Percentiles rank a stretch among this genome's conserved stretches.
phyloP scores from a whole-genome alignment of 805 yeast species.

The Dipodascopsis tothii region DNA sequence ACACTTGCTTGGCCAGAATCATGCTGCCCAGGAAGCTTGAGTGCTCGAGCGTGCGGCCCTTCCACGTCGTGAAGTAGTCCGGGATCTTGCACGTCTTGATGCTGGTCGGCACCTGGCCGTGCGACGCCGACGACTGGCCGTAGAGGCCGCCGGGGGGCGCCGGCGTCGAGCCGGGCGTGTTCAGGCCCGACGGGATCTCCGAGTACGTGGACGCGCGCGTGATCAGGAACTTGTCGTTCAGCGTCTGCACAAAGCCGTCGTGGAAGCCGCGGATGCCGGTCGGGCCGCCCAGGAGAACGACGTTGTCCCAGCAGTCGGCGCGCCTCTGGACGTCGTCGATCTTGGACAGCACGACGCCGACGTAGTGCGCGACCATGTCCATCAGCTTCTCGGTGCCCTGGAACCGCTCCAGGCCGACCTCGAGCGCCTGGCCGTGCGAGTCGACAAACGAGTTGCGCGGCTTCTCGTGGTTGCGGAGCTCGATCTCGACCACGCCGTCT shows the following conservation, averaged over 20 bases:
- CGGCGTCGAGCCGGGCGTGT: conserved; percentile 30
- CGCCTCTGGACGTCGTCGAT: conserved; percentile 63
- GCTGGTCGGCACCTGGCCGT: conserved; percentile 72
- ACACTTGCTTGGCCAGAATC: conserved; percentile 78
- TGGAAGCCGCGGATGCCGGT: conserved; percentile 66
- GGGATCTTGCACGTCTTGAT: conserved; percentile 65
- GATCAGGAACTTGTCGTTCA: conserved; percentile 51
- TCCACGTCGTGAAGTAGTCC: conserved; percentile 94
- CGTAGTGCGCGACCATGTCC: conserved; percentile 44
- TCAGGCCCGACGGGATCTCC: conserved; percentile 33
- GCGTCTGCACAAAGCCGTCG: conserved; percentile 54
- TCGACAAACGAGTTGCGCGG: conserved; percentile 69
- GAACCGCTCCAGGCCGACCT: conserved; percentile 85
- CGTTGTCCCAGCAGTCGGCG: conserved; percentile 77
- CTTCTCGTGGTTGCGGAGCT: conserved; percentile 51
- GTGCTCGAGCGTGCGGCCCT: conserved; percentile 66
- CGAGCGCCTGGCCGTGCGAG: conserved; percentile 45
- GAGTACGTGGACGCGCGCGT: conserved; percentile 32
- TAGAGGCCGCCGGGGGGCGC: conserved; percentile 25
- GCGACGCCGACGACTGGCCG: conserved; percentile 24
- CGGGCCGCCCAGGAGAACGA: conserved; percentile 74
- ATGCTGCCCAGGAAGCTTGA: conserved; percentile 78
- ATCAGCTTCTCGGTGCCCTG: conserved; percentile 65
- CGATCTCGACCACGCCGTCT: conserved; percentile 31
- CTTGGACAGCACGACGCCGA: conserved; percentile 46